phyloP scores from a whole-genome alignment of 179 eudicot species.

The Gypsophila paniculata region DNA sequence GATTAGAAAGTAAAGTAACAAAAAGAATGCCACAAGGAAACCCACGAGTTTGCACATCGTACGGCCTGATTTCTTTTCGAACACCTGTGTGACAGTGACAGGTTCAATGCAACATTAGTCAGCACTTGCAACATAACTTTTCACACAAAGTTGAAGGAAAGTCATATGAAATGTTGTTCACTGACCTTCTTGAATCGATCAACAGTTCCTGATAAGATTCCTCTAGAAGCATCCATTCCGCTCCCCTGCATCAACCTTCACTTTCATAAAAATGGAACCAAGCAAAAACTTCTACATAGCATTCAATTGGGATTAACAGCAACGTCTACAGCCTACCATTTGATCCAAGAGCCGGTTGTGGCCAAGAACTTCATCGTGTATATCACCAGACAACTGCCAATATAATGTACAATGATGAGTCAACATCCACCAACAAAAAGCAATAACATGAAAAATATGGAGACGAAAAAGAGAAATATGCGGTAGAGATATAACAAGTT shows the following conservation, averaged over 20 bases:
- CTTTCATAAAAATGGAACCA: slow-evolving; percentile 9
- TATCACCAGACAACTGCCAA: slow-evolving; percentile 43
- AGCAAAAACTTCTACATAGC: not conserved
- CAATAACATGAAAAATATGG: not conserved
- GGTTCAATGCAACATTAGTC: not conserved
- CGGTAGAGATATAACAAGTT: not conserved
- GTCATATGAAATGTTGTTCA: slow-evolving; percentile 1
- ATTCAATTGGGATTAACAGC: slow-evolving; percentile 1
- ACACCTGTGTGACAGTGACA: slow-evolving; percentile 23
- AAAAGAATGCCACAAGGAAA: slow-evolving; percentile 29
- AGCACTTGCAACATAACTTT: not conserved
- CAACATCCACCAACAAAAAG: slow-evolving; percentile 5
- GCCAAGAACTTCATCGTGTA: slow-evolving; percentile 41
- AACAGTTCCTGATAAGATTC: slow-evolving; percentile 40
- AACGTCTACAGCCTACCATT: slow-evolving; percentile 27
- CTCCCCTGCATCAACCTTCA: slow-evolving; percentile 31
- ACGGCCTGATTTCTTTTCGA: slow-evolving; percentile 39
- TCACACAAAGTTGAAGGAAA: not conserved
- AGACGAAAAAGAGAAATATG: not conserved
- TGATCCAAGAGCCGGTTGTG: slow-evolving; percentile 44
- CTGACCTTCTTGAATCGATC: slow-evolving; percentile 45
- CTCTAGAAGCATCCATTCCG: slow-evolving; percentile 46
- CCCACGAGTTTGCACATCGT: slow-evolving; percentile 36
- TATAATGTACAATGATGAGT: not conserved
- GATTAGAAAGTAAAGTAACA: slow-evolving; percentile 29